A percentile compares a stretch with the other conserved stretches of the same genome.
phyloP scores from a whole-genome alignment of 73 alveolate species.

The Blepharisma stoltei region DNA sequence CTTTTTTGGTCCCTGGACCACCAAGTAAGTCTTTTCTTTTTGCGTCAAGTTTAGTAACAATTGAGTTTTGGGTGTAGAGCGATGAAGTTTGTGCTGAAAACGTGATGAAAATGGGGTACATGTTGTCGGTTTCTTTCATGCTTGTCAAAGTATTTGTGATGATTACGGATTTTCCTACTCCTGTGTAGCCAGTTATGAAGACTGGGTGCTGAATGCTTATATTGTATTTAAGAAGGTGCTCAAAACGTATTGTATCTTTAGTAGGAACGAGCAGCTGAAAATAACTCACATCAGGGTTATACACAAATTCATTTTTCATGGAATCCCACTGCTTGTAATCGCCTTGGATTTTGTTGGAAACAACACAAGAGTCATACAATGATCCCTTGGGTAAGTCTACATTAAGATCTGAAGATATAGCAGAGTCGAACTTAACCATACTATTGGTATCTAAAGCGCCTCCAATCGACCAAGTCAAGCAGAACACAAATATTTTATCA shows the following conservation, averaged over 20 bases:
- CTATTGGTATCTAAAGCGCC: conserved; percentile 3
- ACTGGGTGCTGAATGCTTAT: conserved; percentile 50
- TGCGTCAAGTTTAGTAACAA: conserved; percentile 49
- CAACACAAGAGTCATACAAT: conserved; percentile 10
- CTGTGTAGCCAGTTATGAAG: conserved; percentile 93
- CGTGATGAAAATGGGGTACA: conserved; percentile 68
- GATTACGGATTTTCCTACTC: conserved; percentile 94
- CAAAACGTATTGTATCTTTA: conserved; percentile 93
- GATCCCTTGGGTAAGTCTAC: conserved; percentile 15
- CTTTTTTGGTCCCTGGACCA: conserved; percentile 60
- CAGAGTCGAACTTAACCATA: background rate
- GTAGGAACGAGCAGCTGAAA: conserved; percentile 93
- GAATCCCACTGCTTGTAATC: conserved; percentile 38
- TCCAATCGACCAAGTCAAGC: conserved; percentile 26
- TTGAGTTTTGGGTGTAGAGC: conserved; percentile 87
- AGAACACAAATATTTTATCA: conserved; percentile 23
- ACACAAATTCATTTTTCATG: conserved; percentile 54
- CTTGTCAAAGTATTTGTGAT: conserved; percentile 34
- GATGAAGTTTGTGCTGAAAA: conserved; percentile 99
- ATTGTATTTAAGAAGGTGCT: conserved; percentile 41
- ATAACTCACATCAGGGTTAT: conserved; percentile 60
- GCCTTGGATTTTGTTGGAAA: background rate
- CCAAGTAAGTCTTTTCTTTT: conserved; percentile 47
- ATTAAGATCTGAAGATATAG: background rate
- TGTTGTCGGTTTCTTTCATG: conserved; percentile 56